Conservation (phyloP, 176 grass and related monocot genomes). For the Oryza rufipogon region DNA sequence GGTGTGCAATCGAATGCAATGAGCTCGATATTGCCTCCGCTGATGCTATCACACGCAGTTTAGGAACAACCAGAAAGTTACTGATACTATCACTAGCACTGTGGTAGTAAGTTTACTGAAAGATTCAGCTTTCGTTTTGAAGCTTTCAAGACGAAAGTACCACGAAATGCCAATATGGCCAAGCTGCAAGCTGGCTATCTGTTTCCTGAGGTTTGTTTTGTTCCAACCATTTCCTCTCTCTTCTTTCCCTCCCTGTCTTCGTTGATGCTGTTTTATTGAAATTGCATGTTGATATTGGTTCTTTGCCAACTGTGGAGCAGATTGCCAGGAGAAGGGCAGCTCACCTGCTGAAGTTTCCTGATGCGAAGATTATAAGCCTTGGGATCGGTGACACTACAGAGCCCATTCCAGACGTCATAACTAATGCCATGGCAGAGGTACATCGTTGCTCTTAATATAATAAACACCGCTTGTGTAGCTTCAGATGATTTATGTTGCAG, state of each 20-base stretch:
- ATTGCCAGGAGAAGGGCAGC: conserved; percentile 85
- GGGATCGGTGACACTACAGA: conserved; percentile 95
- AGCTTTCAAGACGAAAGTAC: conserved; percentile 89
- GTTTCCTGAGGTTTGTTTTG: conserved; percentile 64
- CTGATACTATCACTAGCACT: neutral
- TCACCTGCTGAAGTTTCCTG: conserved; percentile 76
- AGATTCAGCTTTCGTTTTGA: conserved; percentile 30
- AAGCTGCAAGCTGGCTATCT: conserved; percentile 84
- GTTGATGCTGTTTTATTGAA: neutral
- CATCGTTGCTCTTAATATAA: conserved; percentile 1
- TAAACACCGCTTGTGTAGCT: neutral
- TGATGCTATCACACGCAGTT: neutral
- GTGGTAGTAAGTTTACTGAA: neutral
- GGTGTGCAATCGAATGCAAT: neutral
- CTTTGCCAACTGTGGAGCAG: conserved; percentile 37
- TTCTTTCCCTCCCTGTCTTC: neutral
- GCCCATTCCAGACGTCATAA: conserved; percentile 86
- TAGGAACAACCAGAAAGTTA: no score
- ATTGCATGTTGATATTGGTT: conserved; percentile 13
- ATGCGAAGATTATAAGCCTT: conserved; percentile 89
- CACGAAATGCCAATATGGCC: conserved; percentile 57
- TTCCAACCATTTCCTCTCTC: neutral
- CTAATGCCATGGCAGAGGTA: conserved; percentile 86
- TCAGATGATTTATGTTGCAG: neutral
- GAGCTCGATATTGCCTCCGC: neutral